Evolutionary conservation across 192 early-diverging fungal species (phyloP).

Genomic region (Lunasporangiospora selenospora): DNA sequence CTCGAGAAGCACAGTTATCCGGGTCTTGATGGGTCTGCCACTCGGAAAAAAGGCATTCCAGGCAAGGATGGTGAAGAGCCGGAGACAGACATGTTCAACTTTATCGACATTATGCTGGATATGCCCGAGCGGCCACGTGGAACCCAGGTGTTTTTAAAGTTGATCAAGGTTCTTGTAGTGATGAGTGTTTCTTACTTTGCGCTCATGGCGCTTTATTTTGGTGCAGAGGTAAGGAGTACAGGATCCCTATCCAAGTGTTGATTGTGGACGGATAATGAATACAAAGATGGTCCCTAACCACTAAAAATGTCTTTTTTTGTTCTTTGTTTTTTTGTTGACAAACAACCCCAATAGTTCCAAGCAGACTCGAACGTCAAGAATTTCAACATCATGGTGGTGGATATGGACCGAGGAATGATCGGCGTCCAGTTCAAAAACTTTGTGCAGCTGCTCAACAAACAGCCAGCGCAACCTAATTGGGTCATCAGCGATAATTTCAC

Average conservation of each 20-base stretch:
- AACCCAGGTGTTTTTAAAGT: slow-evolving; percentile 16
- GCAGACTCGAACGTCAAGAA: slow-evolving; percentile 12
- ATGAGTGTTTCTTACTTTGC: slow-evolving; percentile 34
- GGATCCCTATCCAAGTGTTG: too few species aligned
- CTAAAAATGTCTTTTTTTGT: too few species aligned
- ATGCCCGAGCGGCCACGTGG: slow-evolving; percentile 31
- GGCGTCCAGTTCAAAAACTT: slow-evolving; percentile 28
- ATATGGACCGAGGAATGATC: slow-evolving; percentile 31
- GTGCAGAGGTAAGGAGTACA: slow-evolving; percentile 31
- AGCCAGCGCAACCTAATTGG: slow-evolving; percentile 23
- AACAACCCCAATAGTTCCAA: slow-evolving; percentile 39
- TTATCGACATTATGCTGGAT: slow-evolving; percentile 37
- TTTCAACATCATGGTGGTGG: slow-evolving; percentile 29
- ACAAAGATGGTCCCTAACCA: too few species aligned
- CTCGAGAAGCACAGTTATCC: not conserved
- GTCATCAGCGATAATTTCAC: slow-evolving; percentile 4
- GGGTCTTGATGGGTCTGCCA: not conserved
- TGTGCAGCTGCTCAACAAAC: slow-evolving; percentile 4
- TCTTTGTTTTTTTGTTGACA: not conserved
- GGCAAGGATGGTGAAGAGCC: slow-evolving; percentile 37
- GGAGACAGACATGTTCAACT: slow-evolving; percentile 42
- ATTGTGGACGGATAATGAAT: too few species aligned
- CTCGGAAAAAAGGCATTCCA: slow-evolving; percentile 24
- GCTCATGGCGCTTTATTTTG: slow-evolving; percentile 39
- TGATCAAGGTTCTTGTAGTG: slow-evolving; percentile 28